Base-by-base conservation (phyloP, 805 yeast genomes). In the Ogataea zsoltii region DNA sequence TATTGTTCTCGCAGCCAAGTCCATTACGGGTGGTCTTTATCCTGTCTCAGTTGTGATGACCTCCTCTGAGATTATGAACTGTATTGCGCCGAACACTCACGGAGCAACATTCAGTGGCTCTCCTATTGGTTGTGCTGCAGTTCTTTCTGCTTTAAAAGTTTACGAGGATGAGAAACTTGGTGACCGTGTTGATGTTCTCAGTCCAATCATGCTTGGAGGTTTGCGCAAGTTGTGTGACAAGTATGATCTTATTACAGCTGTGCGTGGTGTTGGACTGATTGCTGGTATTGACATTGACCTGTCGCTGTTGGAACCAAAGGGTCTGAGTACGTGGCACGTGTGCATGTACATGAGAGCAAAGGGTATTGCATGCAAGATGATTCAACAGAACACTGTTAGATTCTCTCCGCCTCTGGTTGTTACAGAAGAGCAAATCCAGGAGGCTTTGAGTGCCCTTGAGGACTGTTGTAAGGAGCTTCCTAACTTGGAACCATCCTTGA, bases 31-130 rank as follows among this genome's bases (percentile, higher is more conserved):
- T 19, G 66, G 65, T 5, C 25, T 56, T 35, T 58, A 55, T 33
- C 64, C 65, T 9, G 47, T 51, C 28, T 56, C 61, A 3, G 44
- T 58, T 15, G 63, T 60, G 12, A 35, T 54, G 14, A 37, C 55
- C n/a, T 50, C 56, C 4, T 41, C 48, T 1, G 62, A 57, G 13
- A 54, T 61, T 21, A 51, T 58, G 57, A 48, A 54, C 38, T 51
- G 60, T 13, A 58, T 61, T 30, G 55, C 44, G 19, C 63, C 63
- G 19, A 55, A 54, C 41, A 34, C 57, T 9, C 65, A 60, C 42
- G 63, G 65, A 29, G 61, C 60, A 10, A 61, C 65, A 2, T 61
- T 54, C 45, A 49, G 58, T 32, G 65, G 65, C 3, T 54, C 62
- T 7, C 65, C 65, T 34, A 51, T 61, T 30, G 53, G 54, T 7